Evolutionary conservation across 2,329 filamentous ascomycete genomes (phyloP).

Genomic region (Colletotrichum navitas): DNA sequence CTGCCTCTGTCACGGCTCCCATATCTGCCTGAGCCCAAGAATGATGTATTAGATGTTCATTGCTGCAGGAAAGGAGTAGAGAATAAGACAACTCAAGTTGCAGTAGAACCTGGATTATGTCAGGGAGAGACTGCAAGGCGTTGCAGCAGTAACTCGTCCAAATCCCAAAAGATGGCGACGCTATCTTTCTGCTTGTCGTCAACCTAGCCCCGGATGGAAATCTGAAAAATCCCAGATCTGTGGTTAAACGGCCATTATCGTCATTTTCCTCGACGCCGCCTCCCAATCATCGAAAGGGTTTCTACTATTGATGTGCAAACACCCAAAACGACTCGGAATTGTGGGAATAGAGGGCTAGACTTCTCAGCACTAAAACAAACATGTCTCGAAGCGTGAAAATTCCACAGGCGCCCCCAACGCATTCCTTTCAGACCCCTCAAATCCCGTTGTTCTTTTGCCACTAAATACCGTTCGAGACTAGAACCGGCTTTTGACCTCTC

Average conservation of each 20-base stretch:
- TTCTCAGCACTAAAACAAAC: not conserved
- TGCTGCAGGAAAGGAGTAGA: not conserved
- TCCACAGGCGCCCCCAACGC: not conserved
- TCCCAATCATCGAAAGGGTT: not conserved
- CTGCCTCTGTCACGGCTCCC: no score
- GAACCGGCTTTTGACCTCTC: not conserved
- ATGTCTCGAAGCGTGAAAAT: not conserved
- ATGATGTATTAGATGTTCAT: not conserved
- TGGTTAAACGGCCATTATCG: constrained; percentile 35
- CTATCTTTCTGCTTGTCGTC: not conserved
- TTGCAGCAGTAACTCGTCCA: fast-evolving
- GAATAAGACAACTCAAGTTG: not conserved
- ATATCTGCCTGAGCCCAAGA: not conserved
- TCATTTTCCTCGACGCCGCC: not conserved
- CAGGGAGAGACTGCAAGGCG: not conserved
- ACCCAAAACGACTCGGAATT: no score
- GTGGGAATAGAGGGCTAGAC: not conserved
- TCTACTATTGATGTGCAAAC: not conserved
- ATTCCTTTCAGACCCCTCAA: constrained; percentile 25
- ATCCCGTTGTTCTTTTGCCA: not conserved
- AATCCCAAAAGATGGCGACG: not conserved
- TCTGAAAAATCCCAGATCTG: not conserved
- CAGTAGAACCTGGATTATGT: no score
- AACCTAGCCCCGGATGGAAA: not conserved
- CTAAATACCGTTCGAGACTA: constrained; percentile 11